Conservation (phyloP, 23 red algal species). For the Pyropia haitanensis region DNA sequence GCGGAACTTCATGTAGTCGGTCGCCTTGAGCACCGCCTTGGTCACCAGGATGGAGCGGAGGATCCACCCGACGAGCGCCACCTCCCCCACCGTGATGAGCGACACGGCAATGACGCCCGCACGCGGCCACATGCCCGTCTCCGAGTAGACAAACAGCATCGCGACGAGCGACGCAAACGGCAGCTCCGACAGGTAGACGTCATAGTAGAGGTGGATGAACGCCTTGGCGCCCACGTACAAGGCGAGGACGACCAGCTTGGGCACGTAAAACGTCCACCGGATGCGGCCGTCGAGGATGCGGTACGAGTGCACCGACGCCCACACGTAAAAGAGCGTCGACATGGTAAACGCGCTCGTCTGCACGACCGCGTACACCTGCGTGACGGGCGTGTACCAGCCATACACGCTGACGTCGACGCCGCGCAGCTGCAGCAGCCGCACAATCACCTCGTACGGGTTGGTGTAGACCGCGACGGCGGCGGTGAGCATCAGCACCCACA, state of each 20-base stretch:
- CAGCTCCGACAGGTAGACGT: slow-evolving; percentile 55
- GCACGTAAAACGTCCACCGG: slow-evolving; percentile 45
- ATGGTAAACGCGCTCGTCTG: slow-evolving; percentile 44
- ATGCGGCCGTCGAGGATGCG: slow-evolving; percentile 22
- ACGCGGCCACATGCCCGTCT: slow-evolving; percentile 29
- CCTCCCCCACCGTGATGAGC: slow-evolving; percentile 31
- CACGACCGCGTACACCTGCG: slow-evolving; percentile 40
- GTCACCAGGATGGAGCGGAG: slow-evolving; percentile 44
- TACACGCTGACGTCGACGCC: slow-evolving; percentile 18
- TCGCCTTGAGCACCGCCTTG: slow-evolving; percentile 25
- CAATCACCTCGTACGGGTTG: slow-evolving; percentile 51
- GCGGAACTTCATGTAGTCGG: slow-evolving; percentile 56
- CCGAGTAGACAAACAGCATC: slow-evolving; percentile 40
- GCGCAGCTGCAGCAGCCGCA: slow-evolving; percentile 24
- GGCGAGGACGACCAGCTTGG: slow-evolving; percentile 39
- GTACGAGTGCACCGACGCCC: slow-evolving; percentile 68
- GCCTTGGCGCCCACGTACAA: slow-evolving; percentile 35
- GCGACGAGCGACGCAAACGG: slow-evolving; percentile 40
- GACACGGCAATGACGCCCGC: slow-evolving; percentile 25
- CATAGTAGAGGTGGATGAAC: slow-evolving; percentile 24
- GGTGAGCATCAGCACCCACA: slow-evolving; percentile 56
- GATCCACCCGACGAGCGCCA: slow-evolving; percentile 40
- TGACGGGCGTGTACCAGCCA: slow-evolving; percentile 34
- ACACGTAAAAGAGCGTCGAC: slow-evolving; percentile 53
- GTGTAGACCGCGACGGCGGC: slow-evolving; percentile 36